Percentiles rank a stretch among this genome's conserved stretches.
phyloP scores from a whole-genome alignment of 768 basidiomycete genomes.

The Russula abietina region DNA sequence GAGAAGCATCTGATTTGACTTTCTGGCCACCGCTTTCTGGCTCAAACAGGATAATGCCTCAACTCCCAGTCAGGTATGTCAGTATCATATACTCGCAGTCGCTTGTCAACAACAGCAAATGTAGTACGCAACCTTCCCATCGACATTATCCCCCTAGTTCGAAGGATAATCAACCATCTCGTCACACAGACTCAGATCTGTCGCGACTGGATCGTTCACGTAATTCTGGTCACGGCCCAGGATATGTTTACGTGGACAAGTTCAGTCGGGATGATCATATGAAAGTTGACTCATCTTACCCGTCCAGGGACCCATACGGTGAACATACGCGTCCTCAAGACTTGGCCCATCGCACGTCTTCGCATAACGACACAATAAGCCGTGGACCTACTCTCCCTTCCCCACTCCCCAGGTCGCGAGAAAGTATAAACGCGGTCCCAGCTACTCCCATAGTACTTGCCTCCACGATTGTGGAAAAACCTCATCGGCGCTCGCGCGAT shows the following conservation, averaged over 20 bases:
- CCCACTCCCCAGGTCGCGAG: background rate
- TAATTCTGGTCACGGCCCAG: slow-evolving; percentile 4
- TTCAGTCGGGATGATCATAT: slow-evolving; percentile 20
- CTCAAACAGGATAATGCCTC: slow-evolving; percentile 9
- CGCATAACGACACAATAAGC: background rate
- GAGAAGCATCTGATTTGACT: slow-evolving; percentile 12
- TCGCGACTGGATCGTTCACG: slow-evolving; percentile 3
- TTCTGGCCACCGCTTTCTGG: slow-evolving; percentile 6
- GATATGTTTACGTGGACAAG: slow-evolving; percentile 7
- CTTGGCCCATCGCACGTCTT: slow-evolving; percentile 1
- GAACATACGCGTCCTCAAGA: slow-evolving; percentile 9
- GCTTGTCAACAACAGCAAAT: background rate
- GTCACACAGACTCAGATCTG: slow-evolving; percentile 1
- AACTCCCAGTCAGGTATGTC: slow-evolving; percentile 16
- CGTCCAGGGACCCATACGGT: slow-evolving; percentile 13
- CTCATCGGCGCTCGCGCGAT: slow-evolving; percentile 7
- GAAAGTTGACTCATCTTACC: slow-evolving; percentile 19
- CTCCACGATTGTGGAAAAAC: background rate
- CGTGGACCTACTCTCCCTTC: background rate
- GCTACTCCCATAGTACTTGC: background rate
- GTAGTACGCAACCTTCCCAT: slow-evolving; percentile 16
- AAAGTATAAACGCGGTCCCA: background rate
- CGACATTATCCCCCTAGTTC: slow-evolving; percentile 9
- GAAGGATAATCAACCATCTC: slow-evolving; percentile 9
- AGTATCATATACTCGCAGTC: background rate